Evolutionary conservation across 108 stramenopile species (phyloP).

Genomic region (Pseudonitzschia delicatissima): DNA sequence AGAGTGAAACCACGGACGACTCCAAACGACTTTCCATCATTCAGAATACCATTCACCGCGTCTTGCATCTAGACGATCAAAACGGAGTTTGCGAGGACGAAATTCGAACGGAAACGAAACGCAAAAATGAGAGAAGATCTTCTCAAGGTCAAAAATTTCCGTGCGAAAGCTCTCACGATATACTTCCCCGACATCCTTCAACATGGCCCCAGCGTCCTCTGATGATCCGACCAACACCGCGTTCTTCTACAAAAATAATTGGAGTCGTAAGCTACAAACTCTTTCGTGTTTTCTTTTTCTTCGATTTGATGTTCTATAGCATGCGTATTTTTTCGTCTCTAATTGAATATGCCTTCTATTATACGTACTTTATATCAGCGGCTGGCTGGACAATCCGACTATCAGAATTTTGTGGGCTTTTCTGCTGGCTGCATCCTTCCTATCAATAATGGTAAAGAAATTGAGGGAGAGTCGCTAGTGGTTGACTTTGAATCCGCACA

Average conservation of each 20-base stretch:
- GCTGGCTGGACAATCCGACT: background rate
- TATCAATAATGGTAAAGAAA: slow-evolving; percentile 54
- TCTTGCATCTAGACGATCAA: too few species aligned
- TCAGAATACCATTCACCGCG: too few species aligned
- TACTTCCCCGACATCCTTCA: slow-evolving; percentile 19
- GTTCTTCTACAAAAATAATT: slow-evolving; percentile 36
- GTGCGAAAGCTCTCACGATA: background rate
- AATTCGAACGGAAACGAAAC: too few species aligned
- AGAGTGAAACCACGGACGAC: too few species aligned
- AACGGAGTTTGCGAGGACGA: too few species aligned
- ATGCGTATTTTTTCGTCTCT: too few species aligned
- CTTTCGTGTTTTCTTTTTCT: too few species aligned
- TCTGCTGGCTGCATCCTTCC: slow-evolving; percentile 46
- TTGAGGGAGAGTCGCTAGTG: slow-evolving; percentile 45
- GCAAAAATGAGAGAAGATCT: too few species aligned
- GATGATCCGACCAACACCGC: slow-evolving; percentile 47
- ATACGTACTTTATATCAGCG: background rate
- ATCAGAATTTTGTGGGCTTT: slow-evolving; percentile 19
- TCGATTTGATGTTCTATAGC: too few species aligned
- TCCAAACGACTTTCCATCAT: too few species aligned
- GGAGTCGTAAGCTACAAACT: slow-evolving; percentile 42
- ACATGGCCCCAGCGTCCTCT: slow-evolving; percentile 54
- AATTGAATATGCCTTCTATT: too few species aligned
- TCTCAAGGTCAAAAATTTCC: background rate
- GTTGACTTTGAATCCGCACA: slow-evolving; percentile 59